phyloP scores from a whole-genome alignment of 306 rosid species.

The Cucurbita maxima region DNA sequence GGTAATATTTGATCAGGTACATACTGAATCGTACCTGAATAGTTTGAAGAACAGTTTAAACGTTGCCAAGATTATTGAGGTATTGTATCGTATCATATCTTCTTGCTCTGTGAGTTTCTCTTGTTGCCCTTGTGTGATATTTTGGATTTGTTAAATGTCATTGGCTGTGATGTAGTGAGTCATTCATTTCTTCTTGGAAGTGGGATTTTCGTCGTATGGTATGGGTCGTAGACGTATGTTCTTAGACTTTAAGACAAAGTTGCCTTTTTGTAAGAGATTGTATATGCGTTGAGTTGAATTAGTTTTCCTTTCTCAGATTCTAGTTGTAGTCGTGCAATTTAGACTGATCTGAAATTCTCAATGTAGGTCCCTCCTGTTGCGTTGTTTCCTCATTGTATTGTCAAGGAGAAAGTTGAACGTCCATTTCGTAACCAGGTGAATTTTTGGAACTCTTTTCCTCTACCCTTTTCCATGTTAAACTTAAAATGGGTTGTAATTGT shows the following conservation, averaged over 20 bases:
- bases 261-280: background rate
- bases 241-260: background rate
- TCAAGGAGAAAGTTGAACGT: constrained; percentile 56
- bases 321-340: background rate
- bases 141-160: background rate
- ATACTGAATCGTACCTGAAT: constrained; percentile 61
- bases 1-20: constrained; percentile 41
- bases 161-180: background rate
- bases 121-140: background rate
- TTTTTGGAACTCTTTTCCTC: background rate
- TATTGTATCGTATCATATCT: constrained; percentile 12
- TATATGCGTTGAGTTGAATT: background rate
- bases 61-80: constrained; percentile 80
- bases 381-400: constrained; percentile 52
- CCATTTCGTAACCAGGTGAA: constrained; percentile 80
- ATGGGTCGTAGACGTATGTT: background rate
- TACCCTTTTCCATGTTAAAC: background rate
- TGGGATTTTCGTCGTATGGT: background rate
- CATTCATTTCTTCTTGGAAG: background rate
- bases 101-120: background rate
- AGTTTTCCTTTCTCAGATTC: constrained; percentile 1
- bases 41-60: constrained; percentile 52
- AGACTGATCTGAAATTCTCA: constrained; percentile 10
- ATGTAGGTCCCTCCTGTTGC: constrained; percentile 80
- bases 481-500: background rate